A percentile compares a stretch with the other conserved stretches of the same genome.
phyloP scores from a whole-genome alignment of 192 early-diverging fungal species.

The Gigaspora rosea region DNA sequence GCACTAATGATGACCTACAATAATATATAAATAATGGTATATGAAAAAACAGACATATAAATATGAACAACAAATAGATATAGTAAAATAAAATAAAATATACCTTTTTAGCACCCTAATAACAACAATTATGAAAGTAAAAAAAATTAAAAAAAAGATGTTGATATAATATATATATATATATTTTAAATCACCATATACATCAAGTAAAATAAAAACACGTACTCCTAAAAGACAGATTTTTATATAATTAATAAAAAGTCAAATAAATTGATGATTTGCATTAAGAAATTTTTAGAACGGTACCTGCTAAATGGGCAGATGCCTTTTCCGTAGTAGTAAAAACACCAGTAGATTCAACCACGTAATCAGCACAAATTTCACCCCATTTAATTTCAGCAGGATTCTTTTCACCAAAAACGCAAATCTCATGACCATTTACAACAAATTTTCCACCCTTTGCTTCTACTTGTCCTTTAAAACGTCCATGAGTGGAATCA shows the following conservation, averaged over 20 bases:
- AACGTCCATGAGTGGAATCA: conserved; percentile 97
- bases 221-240: neutral
- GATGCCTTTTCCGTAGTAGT: conserved; percentile 86
- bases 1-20: conserved; percentile 96
- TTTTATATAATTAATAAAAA: neutral
- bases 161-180: no score
- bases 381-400: conserved; percentile 87
- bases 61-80: neutral
- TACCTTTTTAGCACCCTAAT: conserved; percentile 9
- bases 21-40: neutral
- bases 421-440: conserved; percentile 78
- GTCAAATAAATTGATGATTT: neutral
- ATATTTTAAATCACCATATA: no score
- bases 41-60: neutral
- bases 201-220: neutral
- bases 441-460: conserved; percentile 89
- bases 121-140: no score
- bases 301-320: conserved; percentile 87
- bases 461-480: conserved; percentile 78
- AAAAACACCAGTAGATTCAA: conserved; percentile 99
- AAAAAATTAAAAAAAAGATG: neutral
- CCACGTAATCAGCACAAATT: conserved; percentile 83
- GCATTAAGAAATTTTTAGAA: conserved; percentile 56
- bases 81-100: neutral
- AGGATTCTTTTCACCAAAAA: conserved; percentile 79